These are phyloP conservation scores for Hordeum pubiflorum DNA, from an alignment of 202 grass and related monocot genomes.

Conservation along the genomic window DNA sequence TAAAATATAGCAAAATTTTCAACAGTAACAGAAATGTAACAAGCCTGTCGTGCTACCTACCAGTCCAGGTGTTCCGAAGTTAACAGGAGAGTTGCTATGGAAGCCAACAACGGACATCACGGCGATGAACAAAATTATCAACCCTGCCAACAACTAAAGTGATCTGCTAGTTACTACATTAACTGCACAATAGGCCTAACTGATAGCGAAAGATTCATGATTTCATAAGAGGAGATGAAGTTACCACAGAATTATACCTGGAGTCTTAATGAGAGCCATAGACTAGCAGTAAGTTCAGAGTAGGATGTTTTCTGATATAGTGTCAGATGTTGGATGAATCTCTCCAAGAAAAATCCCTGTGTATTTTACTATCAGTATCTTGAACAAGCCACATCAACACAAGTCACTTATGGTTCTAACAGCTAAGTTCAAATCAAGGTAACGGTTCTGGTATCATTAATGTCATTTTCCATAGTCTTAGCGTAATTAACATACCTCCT, in stretches of 20 bases:
- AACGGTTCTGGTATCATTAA: background rate
- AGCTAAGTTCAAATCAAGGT: background rate
- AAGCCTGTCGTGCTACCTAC: constrained; percentile 34
- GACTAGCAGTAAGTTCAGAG: constrained; percentile 66
- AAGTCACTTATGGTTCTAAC: background rate
- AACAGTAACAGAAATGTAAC: background rate
- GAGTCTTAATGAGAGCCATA: constrained; percentile 90
- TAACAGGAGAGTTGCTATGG: constrained; percentile 43
- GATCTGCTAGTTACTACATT: constrained; percentile 31
- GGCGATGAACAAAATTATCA: constrained; percentile 78
- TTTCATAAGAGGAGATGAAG: background rate
- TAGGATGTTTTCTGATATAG: constrained; percentile 92
- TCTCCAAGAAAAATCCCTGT: constrained; percentile 67
- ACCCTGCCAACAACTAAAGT: constrained; percentile 82
- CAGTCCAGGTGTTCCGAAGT: constrained; percentile 70
- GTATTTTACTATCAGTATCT: constrained; percentile 30
- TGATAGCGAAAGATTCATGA: background rate
- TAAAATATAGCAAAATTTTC: background rate
- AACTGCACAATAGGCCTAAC: background rate
- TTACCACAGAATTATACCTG: constrained; percentile 39
- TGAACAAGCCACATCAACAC: constrained; percentile 14
- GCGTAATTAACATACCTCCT: constrained; percentile 47
- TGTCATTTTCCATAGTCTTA: background rate
- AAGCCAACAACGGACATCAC: constrained; percentile 58
- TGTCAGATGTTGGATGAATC: constrained; percentile 62